A percentile compares a stretch with the other conserved stretches of the same genome.
Conservation (phyloP, 495 filamentous ascomycete species). For the Penicillium roqueforti region DNA sequence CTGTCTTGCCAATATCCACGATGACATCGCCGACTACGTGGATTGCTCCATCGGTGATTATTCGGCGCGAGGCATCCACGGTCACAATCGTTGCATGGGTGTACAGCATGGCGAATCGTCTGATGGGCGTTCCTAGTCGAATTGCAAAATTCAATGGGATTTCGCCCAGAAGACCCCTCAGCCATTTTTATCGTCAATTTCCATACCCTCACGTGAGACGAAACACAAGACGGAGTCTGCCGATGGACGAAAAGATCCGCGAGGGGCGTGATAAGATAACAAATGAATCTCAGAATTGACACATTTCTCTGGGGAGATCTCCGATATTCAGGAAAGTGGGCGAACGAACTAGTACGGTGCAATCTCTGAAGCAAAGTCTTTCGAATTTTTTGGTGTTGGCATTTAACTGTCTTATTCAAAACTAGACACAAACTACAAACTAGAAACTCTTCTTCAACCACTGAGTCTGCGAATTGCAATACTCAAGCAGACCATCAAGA, state of each 20-base stretch:
- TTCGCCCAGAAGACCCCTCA: background rate
- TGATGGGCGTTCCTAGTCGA: background rate
- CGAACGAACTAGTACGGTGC: background rate
- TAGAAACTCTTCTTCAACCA: slow-evolving; percentile 15
- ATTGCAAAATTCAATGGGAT: background rate
- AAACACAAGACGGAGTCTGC: background rate
- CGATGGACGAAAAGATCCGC: background rate
- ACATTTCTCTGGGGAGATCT: background rate
- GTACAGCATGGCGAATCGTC: slow-evolving; percentile 30
- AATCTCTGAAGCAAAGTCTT: background rate
- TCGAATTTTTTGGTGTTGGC: background rate
- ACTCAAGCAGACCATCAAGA: slow-evolving; percentile 53
- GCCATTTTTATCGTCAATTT: background rate
- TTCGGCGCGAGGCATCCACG: slow-evolving; percentile 37
- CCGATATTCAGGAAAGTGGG: background rate
- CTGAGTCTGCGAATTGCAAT: slow-evolving; percentile 51
- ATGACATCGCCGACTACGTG: slow-evolving; percentile 35
- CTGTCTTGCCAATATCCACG: slow-evolving; percentile 40
- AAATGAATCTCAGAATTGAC: background rate
- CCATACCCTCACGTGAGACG: background rate
- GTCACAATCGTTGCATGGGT: slow-evolving; percentile 46
- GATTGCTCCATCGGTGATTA: slow-evolving; percentile 46
- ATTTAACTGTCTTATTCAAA: background rate
- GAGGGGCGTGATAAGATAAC: slow-evolving; percentile 1
- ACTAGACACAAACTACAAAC: background rate